These are phyloP conservation scores for Ogataea salicorniae DNA, from an alignment of 805 yeast species.

Conservation along the genomic window DNA sequence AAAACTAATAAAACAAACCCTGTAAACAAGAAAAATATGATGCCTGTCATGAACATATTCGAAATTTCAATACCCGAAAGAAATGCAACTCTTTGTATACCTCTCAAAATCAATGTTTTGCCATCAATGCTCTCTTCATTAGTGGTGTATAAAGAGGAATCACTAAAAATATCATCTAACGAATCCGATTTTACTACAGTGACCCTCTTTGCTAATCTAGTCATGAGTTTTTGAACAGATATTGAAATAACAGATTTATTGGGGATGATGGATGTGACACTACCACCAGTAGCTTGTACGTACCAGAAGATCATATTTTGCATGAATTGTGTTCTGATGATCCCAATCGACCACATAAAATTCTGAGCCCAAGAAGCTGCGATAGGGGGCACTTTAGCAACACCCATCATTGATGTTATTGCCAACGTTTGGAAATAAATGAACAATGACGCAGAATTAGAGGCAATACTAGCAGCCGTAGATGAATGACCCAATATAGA, in stretches of 20 bases:
- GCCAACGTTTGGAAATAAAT: constrained; percentile 54
- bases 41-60: constrained; percentile 78
- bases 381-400: constrained; percentile 86
- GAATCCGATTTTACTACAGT: constrained; percentile 38
- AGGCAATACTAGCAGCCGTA: constrained; percentile 95
- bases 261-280: constrained; percentile 66
- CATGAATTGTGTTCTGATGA: constrained; percentile 70
- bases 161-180: constrained; percentile 41
- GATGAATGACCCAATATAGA: constrained; percentile 84
- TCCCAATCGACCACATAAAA: constrained; percentile 94
- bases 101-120: constrained; percentile 78
- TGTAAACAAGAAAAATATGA: constrained; percentile 76
- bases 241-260: constrained; percentile 66
- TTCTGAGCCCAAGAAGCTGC: constrained; percentile 98
- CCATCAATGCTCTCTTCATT: constrained; percentile 61
- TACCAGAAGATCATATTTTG: constrained; percentile 89
- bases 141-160: constrained; percentile 53
- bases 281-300: constrained; percentile 91
- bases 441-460: constrained; percentile 88
- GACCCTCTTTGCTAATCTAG: constrained; percentile 32
- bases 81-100: constrained; percentile 87
- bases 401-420: constrained; percentile 26
- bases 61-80: constrained; percentile 83
- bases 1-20: constrained; percentile 54
- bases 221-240: constrained; percentile 63